These are phyloP conservation scores for Pythium myriotylum DNA, from an alignment of 352 stramenopile genomes.

Conservation along the genomic window DNA sequence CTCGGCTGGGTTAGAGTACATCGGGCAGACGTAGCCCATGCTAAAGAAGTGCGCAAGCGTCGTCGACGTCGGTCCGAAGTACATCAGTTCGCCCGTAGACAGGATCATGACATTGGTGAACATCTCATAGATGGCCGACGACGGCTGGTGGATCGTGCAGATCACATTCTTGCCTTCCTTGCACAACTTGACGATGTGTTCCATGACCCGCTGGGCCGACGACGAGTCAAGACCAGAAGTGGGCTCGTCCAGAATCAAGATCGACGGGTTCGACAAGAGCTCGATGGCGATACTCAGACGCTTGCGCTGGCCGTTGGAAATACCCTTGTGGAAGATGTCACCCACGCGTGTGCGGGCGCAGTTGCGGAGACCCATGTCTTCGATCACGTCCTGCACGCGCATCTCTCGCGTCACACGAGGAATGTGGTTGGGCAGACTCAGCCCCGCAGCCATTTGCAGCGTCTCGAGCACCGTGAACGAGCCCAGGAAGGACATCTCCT, in stretches of 20 bases:
- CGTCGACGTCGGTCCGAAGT: constrained; percentile 80
- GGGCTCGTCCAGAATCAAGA: constrained; percentile 95
- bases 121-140: constrained; percentile 65
- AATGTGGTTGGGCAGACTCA: constrained; percentile 51
- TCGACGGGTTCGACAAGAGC: constrained; percentile 92
- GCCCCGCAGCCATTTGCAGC: constrained; percentile 55
- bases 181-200: constrained; percentile 54
- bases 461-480: constrained; percentile 75
- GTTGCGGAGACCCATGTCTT: constrained; percentile 61
- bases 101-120: constrained; percentile 72
- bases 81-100: constrained; percentile 81
- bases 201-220: constrained; percentile 89
- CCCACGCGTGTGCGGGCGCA: constrained; percentile 70
- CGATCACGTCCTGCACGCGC: constrained; percentile 66
- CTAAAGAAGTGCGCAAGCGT: constrained; percentile 52
- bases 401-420: constrained; percentile 44
- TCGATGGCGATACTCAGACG: constrained; percentile 93
- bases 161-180: constrained; percentile 72
- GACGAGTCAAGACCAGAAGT: constrained; percentile 91
- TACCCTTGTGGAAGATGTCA: constrained; percentile 85
- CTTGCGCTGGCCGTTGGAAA: constrained; percentile 90
- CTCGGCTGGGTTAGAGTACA: constrained; percentile 70
- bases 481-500: constrained; percentile 62
- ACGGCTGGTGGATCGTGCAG: constrained; percentile 88
- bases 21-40: constrained; percentile 55